Conservation (phyloP, 2,329 filamentous ascomycete genomes). For the Hymenoscyphus linearis region DNA sequence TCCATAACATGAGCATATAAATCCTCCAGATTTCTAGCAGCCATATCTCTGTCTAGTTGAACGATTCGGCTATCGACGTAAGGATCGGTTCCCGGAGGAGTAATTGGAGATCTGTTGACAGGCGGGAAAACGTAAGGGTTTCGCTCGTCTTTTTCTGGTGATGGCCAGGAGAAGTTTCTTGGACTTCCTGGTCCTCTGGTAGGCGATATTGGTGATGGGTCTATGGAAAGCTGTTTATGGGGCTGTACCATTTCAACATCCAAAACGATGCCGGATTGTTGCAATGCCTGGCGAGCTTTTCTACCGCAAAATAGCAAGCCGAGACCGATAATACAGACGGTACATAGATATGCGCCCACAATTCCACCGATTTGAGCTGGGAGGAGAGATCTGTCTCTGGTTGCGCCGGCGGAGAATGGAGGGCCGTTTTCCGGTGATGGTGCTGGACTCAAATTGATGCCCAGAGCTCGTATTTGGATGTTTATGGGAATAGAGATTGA, state of each 20-base stretch:
- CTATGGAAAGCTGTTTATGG: slow-evolving; percentile 35
- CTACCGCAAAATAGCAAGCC: slow-evolving; percentile 57
- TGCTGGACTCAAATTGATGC: slow-evolving; percentile 49
- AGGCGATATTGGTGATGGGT: slow-evolving; percentile 28
- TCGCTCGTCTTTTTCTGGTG: slow-evolving; percentile 36
- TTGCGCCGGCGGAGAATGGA: slow-evolving; percentile 50
- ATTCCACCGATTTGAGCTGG: slow-evolving; percentile 81
- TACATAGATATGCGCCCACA: slow-evolving; percentile 75
- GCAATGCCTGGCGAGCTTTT: slow-evolving; percentile 39
- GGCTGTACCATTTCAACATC: slow-evolving; percentile 37
- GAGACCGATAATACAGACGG: slow-evolving; percentile 67
- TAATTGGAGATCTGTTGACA: slow-evolving; percentile 28
- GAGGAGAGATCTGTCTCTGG: slow-evolving; percentile 59
- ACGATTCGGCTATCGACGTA: slow-evolving; percentile 75
- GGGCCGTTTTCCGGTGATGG: slow-evolving; percentile 57
- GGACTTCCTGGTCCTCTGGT: slow-evolving; percentile 22
- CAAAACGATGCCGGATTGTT: slow-evolving; percentile 14
- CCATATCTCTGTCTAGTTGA: slow-evolving; percentile 65
- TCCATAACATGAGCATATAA: slow-evolving; percentile 91
- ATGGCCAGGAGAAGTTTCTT: slow-evolving; percentile 47
- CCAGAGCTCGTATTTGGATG: slow-evolving; percentile 19
- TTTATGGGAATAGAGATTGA: slow-evolving; percentile 18
- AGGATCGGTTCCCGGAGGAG: slow-evolving; percentile 43
- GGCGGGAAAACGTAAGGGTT: slow-evolving; percentile 43
- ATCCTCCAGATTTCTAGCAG: slow-evolving; percentile 78